Base-by-base conservation (phyloP, 2,329 filamentous ascomycete genomes). In the Colletotrichum sp. region DNA sequence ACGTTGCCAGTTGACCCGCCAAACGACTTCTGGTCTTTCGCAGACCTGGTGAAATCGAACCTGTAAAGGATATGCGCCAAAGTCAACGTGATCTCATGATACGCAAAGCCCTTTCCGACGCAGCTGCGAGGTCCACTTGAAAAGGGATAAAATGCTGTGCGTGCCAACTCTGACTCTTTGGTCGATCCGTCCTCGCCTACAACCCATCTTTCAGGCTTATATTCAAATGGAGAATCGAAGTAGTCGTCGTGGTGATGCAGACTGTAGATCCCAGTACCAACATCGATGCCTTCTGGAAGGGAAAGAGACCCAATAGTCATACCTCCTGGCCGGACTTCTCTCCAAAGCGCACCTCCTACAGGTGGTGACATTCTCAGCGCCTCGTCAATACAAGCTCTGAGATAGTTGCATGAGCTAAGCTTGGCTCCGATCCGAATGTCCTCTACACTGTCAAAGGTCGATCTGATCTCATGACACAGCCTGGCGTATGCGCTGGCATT, bases 111-210 rank as follows among this genome's bases (percentile, higher is more conserved):
- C 16, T 71, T 75, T 3, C 67, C 72, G 2, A 75, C 68, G 18
- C 72, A 71, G 34, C 68, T 60, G 18, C 72, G 66, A 16, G 68
- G 68, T 12, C 72, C 72, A 18, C 67, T 75, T 6, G 72, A 75
- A 13, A 75, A 75, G 4, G 72, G 72, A 5, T 48, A 55, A 8
- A 75, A 75, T 16, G 60, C 63, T 8, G 88, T 89, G 64, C 93
- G 90, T 3, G 94, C 93, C 6, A 86, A 80, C 3, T 87, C 85
- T 64, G 91, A 89, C 2, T 88, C 86, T 71, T 89, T 88, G 13
- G 85, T 89, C 1, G 88, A 87, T 80, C 82, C 88, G 82, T 78
- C 81, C 48, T 85, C 48, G 18, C 63, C 68, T 2, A 55, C 52
- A 26, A 75, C 12, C 72, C 72, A 75, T 32, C 72, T 65, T 16